Percentiles rank a stretch among this genome's conserved stretches.
phyloP scores from a whole-genome alignment of 129 eudicot species.

The Pulicaria dysenterica region DNA sequence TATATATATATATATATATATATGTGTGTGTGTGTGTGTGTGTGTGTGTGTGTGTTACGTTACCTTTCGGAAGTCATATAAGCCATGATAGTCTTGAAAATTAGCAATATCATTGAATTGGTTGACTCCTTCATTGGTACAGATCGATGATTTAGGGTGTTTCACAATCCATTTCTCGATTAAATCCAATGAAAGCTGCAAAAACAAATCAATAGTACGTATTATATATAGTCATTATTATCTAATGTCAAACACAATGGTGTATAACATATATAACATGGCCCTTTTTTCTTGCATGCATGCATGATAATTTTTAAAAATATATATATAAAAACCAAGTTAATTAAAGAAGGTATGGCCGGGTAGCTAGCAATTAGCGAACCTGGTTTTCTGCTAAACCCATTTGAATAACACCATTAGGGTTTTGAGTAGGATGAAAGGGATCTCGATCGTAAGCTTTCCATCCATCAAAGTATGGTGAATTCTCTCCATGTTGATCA shows the following conservation, averaged over 20 bases:
- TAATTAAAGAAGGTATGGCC: no score
- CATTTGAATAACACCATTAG: constrained; percentile 81
- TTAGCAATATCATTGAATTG: constrained; percentile 61
- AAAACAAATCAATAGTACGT: background rate
- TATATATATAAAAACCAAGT: background rate
- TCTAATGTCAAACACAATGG: background rate
- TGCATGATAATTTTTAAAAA: background rate
- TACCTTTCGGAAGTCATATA: constrained; percentile 72
- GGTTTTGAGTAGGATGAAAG: constrained; percentile 55
- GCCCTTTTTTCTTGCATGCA: background rate
- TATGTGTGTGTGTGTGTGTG: no score
- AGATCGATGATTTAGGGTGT: constrained; percentile 73
- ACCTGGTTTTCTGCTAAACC: constrained; percentile 96
- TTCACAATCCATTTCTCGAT: constrained; percentile 73
- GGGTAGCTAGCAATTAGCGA: background rate
- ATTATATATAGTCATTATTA: no score
- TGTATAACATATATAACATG: background rate
- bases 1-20: no score
- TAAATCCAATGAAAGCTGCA: constrained; percentile 63
- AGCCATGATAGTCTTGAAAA: constrained; percentile 86
- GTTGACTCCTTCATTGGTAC: constrained; percentile 58
- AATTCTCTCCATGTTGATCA: constrained; percentile 78
- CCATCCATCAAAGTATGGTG: constrained; percentile 89
- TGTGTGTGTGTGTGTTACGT: no score
- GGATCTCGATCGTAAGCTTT: constrained; percentile 82